Conservation (phyloP, 768 basidiomycete species). For the Hirschioporus abietinus region DNA sequence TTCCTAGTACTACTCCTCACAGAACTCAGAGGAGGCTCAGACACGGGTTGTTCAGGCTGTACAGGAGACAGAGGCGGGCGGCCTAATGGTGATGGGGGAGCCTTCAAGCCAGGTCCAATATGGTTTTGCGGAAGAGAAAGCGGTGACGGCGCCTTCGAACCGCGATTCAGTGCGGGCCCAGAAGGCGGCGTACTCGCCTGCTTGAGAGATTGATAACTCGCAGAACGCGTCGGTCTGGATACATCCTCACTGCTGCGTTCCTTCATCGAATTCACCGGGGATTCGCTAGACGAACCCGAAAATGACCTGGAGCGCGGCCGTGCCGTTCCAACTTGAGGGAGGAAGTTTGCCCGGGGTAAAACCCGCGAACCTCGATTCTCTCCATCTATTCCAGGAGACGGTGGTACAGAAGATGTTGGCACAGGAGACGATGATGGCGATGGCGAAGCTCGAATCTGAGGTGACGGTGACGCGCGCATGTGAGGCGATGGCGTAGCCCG, state of each 20-base stretch:
- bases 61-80: slow-evolving; percentile 6
- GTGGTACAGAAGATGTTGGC: not conserved
- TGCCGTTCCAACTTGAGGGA: slow-evolving; percentile 44
- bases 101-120: slow-evolving; percentile 9
- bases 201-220: not conserved
- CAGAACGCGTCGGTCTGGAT: not conserved
- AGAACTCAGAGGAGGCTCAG: not conserved
- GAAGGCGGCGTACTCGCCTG: not conserved
- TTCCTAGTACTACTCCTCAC: not conserved
- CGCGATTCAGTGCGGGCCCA: not conserved
- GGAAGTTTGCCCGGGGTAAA: slow-evolving; percentile 58
- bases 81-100: slow-evolving; percentile 4
- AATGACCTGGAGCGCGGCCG: slow-evolving; percentile 68
- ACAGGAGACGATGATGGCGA: not conserved
- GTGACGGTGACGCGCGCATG: not conserved
- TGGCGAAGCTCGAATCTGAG: not conserved
- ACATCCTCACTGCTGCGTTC: not conserved
- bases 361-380: slow-evolving; percentile 1
- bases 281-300: slow-evolving; percentile 42
- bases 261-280: slow-evolving; percentile 13
- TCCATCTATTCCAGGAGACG: not conserved
- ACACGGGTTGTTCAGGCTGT: not conserved
- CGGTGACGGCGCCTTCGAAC: slow-evolving; percentile 32
- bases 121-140: slow-evolving; percentile 39
- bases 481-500: not conserved